phyloP scores from a whole-genome alignment of 1,139 yeast species.

The Eremothecium cymbalariae region DNA sequence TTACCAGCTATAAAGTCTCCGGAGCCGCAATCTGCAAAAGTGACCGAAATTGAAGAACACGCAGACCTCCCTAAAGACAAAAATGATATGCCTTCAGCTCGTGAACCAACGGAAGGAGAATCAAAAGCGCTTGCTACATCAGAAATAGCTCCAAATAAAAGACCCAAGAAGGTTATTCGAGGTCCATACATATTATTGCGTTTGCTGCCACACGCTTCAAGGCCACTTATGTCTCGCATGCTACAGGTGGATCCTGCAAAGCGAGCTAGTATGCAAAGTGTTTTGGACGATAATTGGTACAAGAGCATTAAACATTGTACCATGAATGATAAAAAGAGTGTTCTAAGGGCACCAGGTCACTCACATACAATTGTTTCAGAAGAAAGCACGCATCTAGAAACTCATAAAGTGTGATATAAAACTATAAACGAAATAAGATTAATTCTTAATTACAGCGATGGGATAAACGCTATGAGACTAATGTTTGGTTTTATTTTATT shows the following conservation, averaged over 20 bases:
- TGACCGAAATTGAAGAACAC: neutral
- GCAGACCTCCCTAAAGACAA: neutral
- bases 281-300: constrained; percentile 67
- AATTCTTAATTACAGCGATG: too few relatives aligned
- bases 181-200: constrained; percentile 91
- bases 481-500: neutral
- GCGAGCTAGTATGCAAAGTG: constrained; percentile 64
- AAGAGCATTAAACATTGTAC: constrained; percentile 45
- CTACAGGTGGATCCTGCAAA: constrained; percentile 56
- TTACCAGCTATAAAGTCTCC: neutral
- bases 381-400: constrained; percentile 40
- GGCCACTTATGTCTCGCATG: constrained; percentile 72
- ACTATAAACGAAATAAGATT: neutral
- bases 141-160: too few relatives aligned
- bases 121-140: too few relatives aligned
- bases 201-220: constrained; percentile 75
- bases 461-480: neutral
- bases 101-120: too few relatives aligned
- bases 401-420: constrained; percentile 32
- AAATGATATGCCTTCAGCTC: too few relatives aligned
- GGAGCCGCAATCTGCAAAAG: too few relatives aligned
- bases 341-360: constrained; percentile 45
- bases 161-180: constrained; percentile 33
- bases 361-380: constrained; percentile 49
- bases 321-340: constrained; percentile 37